Evolutionary conservation across 352 stramenopile genomes (phyloP), one percentile per base, ranked within the genome.

Genomic region (Phytophthora colocasiae): DNA sequence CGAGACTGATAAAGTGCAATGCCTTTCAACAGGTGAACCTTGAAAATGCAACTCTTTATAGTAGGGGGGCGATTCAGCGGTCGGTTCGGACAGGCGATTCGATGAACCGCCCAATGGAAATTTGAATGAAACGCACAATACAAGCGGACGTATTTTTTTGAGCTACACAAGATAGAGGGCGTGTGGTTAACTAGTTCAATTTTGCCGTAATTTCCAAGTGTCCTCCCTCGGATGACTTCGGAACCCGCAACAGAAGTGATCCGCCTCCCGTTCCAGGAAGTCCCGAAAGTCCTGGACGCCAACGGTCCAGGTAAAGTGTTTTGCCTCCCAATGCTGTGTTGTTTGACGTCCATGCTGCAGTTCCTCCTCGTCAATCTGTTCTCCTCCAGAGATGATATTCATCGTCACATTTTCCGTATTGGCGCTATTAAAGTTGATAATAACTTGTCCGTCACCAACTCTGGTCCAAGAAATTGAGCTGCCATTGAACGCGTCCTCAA

Each of bases 401-500:
- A 46, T 4, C 17, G 36, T 43, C 11, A 43, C 36, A 34, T 34
- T 34, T 8, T 34, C 31, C 31, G 31, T 34, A 11, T 43, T 4
- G 36, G 3, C 12, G 36, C 40, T 46, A 19, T 10, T 58, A 29
- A 79, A 79, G 8, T 58, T 70, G 46, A 78, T 52, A 11, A 34
- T 58, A 10, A 73, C 63, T 26, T 31, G 46, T 17, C 73, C 65
- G 32, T 71, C 52, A 31, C 66, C 69, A 3, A 43, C 3, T 45
- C 68, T 69, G 1, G 58, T 77, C 74, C 75, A 83, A 7, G 45
- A 54, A 22, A 71, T 70, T 5, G 55, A 50, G 32, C 57, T 77
- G 24, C 58, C 56, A 12, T 47, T 63, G 43, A 82, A 82, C 12
- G 73, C 73, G 1, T 78, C 51, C 12, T 59, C 24, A 85, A 49